Evolutionary conservation across 495 filamentous ascomycete genomes (phyloP).

Genomic region (Penicillium longicatenatum): DNA sequence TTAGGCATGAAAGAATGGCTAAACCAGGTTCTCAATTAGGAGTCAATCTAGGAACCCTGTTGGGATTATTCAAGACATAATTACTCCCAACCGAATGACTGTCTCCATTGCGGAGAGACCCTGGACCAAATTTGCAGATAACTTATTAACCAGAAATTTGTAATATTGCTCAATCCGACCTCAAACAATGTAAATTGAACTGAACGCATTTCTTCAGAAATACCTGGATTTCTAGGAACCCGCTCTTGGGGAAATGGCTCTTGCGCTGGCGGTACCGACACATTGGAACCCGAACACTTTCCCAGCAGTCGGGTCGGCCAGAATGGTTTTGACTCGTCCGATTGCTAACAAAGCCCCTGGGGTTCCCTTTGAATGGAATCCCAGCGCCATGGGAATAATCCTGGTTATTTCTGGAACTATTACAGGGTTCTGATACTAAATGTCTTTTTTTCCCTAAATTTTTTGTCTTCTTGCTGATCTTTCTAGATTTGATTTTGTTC

Average conservation of each 20-base stretch:
- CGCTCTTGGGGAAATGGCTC: constrained; percentile 12
- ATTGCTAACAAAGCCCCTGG: constrained; percentile 17
- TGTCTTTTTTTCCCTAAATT: not conserved
- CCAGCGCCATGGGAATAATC: constrained; percentile 21
- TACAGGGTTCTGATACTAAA: not conserved
- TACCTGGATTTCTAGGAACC: not conserved
- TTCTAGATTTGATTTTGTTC: not conserved
- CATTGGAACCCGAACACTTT: constrained; percentile 28
- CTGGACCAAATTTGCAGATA: no score
- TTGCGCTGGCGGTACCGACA: constrained; percentile 28
- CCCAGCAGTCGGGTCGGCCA: constrained; percentile 28
- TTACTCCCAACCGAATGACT: not conserved
- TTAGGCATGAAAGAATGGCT: not conserved
- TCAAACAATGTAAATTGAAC: not conserved
- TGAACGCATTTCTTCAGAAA: not conserved
- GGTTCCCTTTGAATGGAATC: constrained; percentile 21
- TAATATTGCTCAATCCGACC: not conserved
- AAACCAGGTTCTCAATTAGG: not conserved
- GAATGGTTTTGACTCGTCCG: constrained; percentile 22
- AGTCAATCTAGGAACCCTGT: not conserved
- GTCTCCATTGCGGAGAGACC: no score
- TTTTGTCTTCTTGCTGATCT: not conserved
- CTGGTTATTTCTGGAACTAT: constrained; percentile 9
- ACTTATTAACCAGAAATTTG: no score
- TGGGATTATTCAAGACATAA: not conserved